These are phyloP conservation scores for Umbilicus rupestris DNA, from an alignment of 164 flowering plant species.

Conservation along the genomic window DNA sequence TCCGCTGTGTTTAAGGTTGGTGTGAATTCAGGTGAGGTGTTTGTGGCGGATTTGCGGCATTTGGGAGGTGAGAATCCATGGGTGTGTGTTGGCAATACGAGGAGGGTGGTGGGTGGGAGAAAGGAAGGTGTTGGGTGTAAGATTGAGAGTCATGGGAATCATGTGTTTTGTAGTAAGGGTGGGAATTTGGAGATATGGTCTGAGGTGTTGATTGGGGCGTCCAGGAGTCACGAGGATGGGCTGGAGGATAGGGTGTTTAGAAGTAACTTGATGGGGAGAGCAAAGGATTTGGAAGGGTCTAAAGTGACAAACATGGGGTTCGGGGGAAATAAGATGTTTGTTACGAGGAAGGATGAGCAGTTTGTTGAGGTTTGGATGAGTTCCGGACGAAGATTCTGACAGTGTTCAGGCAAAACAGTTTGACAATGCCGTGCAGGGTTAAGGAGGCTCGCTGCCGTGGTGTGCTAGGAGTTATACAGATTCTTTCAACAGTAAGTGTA, in stretches of 20 bases:
- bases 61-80: slow-evolving; percentile 44
- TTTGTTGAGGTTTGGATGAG: slow-evolving; percentile 31
- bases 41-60: slow-evolving; percentile 52
- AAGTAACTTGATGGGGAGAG: slow-evolving; percentile 66
- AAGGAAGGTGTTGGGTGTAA: slow-evolving; percentile 72
- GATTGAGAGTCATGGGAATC: slow-evolving; percentile 64
- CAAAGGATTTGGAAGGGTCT: slow-evolving; percentile 43
- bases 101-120: slow-evolving; percentile 42
- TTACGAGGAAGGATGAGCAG: slow-evolving; percentile 72
- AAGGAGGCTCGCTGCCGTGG: background rate
- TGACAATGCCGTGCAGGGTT: background rate
- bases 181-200: slow-evolving; percentile 83
- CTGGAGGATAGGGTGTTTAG: slow-evolving; percentile 51
- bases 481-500: background rate
- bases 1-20: slow-evolving; percentile 71
- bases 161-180: slow-evolving; percentile 69
- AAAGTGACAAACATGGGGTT: slow-evolving; percentile 51
- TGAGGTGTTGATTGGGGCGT: slow-evolving; percentile 46
- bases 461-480: background rate
- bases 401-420: background rate
- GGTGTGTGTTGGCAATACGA: slow-evolving; percentile 55
- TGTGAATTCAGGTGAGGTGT: slow-evolving; percentile 74
- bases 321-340: slow-evolving; percentile 90
- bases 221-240: slow-evolving; percentile 22
- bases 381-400: background rate